Conservation (phyloP, 2,329 filamentous ascomycete genomes). For the Daldinia eschscholtzii region DNA sequence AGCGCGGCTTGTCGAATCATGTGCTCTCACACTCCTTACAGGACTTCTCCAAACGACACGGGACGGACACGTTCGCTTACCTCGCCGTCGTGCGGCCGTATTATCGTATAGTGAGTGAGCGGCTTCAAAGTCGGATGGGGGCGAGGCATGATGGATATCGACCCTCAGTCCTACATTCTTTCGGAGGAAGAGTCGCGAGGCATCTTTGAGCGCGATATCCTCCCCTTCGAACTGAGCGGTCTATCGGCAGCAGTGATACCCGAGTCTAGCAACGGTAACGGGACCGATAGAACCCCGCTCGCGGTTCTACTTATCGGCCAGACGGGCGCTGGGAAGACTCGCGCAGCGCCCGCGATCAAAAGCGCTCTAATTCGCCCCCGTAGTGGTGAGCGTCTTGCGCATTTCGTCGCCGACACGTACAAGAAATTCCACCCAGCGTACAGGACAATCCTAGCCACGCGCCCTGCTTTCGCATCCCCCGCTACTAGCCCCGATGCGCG, state of each 20-base stretch:
- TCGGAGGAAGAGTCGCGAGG: conserved; percentile 47
- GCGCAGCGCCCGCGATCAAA: conserved; percentile 57
- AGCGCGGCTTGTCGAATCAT: neutral
- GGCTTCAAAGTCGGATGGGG: neutral
- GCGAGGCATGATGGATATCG: conserved; percentile 19
- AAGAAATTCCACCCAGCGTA: conserved; percentile 63
- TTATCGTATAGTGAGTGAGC: neutral
- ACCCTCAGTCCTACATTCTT: conserved; percentile 51
- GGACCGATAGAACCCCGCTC: conserved; percentile 47
- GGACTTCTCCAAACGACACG: neutral
- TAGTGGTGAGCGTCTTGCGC: conserved; percentile 46
- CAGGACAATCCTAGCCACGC: conserved; percentile 48
- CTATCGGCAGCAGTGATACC: conserved; percentile 10
- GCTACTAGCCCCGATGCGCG: conserved; percentile 59
- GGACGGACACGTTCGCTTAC: neutral
- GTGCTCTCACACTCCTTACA: neutral
- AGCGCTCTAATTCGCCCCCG: conserved; percentile 48
- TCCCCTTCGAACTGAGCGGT: conserved; percentile 52
- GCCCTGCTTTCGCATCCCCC: conserved; percentile 55
- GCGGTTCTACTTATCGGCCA: conserved; percentile 62
- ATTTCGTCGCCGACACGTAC: conserved; percentile 64
- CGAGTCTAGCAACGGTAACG: neutral
- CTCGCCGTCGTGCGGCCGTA: neutral
- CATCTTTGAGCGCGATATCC: conserved; percentile 52
- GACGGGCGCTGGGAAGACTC: conserved; percentile 64